Percentiles rank a stretch among this genome's conserved stretches.
phyloP scores from a whole-genome alignment of 1,139 yeast species.

The Schizosaccharomyces versatilis region DNA sequence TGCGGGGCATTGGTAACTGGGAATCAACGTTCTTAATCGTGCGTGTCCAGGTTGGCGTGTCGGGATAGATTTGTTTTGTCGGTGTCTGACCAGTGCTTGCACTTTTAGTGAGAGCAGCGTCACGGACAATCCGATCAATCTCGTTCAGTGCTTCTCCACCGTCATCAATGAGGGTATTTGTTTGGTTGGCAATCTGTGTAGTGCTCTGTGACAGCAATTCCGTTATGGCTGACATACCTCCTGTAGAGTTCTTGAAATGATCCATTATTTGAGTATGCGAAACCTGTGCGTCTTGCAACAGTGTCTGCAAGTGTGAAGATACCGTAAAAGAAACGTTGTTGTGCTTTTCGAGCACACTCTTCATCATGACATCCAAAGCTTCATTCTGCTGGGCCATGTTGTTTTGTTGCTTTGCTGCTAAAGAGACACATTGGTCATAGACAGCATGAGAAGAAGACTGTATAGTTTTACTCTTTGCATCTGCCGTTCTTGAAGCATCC shows the following conservation, averaged over 20 bases:
- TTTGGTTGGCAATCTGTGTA: not conserved
- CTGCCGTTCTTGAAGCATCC: not conserved
- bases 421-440: not conserved
- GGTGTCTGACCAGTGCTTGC: not conserved
- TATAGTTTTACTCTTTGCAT: not conserved
- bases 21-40: too few species aligned
- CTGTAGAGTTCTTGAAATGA: not conserved
- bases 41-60: conserved; percentile 1
- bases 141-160: not conserved
- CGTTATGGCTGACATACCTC: not conserved
- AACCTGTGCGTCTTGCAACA: not conserved
- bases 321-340: not conserved
- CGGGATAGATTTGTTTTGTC: not conserved
- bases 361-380: not conserved
- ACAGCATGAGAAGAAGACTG: not conserved
- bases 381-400: not conserved
- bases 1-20: too few species aligned
- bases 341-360: not conserved
- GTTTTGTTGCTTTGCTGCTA: not conserved
- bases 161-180: not conserved
- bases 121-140: not conserved
- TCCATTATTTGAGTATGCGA: not conserved
- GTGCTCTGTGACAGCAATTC: not conserved
- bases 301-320: not conserved
- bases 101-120: not conserved